Evolutionary conservation across 2,329 filamentous ascomycete species (phyloP).

Genomic region (Emergomyces orientalis): DNA sequence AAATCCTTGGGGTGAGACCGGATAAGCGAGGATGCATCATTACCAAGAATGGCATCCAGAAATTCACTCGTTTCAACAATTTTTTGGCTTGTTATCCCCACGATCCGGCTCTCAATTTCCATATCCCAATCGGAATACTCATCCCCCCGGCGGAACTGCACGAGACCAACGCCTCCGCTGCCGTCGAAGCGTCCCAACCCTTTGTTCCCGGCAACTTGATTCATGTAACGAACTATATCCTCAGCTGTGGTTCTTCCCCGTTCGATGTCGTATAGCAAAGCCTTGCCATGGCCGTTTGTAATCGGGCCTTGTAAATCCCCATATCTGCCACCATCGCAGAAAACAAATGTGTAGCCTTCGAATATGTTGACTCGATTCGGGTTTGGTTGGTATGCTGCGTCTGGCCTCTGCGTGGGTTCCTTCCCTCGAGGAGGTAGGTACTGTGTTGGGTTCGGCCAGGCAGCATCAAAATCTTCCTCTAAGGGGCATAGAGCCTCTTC

Average conservation of each 20-base stretch:
- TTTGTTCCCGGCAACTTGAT: slow-evolving; percentile 64
- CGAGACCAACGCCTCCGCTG: slow-evolving; percentile 62
- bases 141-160: slow-evolving; percentile 58
- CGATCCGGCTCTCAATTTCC: slow-evolving; percentile 59
- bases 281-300: slow-evolving; percentile 73
- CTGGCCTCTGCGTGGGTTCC: slow-evolving; percentile 61
- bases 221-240: slow-evolving; percentile 71
- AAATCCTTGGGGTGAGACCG: slow-evolving; percentile 45
- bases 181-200: slow-evolving; percentile 55
- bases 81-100: slow-evolving; percentile 65
- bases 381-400: slow-evolving; percentile 64
- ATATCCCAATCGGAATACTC: slow-evolving; percentile 57
- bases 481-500: slow-evolving; percentile 48
- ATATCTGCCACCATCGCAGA: slow-evolving; percentile 67
- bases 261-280: slow-evolving; percentile 54
- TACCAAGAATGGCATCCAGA: slow-evolving; percentile 75
- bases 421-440: slow-evolving; percentile 65
- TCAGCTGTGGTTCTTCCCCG: slow-evolving; percentile 57
- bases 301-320: slow-evolving; percentile 66
- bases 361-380: slow-evolving; percentile 60
- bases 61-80: slow-evolving; percentile 87
- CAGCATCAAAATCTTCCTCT: slow-evolving; percentile 66
- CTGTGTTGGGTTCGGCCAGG: slow-evolving; percentile 67
- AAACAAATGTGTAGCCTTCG: slow-evolving; percentile 79
- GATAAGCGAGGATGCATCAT: slow-evolving; percentile 63